Evolutionary conservation across 2,329 filamentous ascomycete species (phyloP).

Genomic region (Penicillium fuscoglaucum): DNA sequence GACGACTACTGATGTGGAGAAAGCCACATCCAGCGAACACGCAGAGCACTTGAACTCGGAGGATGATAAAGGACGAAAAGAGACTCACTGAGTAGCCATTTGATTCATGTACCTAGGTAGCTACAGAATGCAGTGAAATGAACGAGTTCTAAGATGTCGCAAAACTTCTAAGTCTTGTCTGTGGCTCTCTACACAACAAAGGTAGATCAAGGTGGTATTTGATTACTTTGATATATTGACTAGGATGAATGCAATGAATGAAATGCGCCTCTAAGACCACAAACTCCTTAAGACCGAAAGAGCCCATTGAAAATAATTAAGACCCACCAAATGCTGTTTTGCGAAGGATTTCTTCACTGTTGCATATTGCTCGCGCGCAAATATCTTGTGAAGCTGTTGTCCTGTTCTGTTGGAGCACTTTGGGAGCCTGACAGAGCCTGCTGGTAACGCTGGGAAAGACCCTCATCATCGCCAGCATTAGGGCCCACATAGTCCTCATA

Average conservation of each 20-base stretch:
- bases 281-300: conserved; percentile 4
- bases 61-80: no score
- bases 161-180: no score
- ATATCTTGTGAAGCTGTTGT: conserved; percentile 55
- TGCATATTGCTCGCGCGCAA: conserved; percentile 43
- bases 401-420: conserved; percentile 43
- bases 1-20: no score
- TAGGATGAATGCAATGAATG: conserved; percentile 2
- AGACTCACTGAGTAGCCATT: no score
- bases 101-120: no score
- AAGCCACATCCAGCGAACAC: no score
- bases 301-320: neutral
- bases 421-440: conserved; percentile 64
- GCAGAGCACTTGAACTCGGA: no score
- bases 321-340: conserved; percentile 3
- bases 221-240: conserved; percentile 1
- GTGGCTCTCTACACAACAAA: neutral
- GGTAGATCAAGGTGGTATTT: neutral
- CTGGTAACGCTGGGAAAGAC: conserved; percentile 74
- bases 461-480: conserved; percentile 61
- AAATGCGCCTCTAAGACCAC: conserved; percentile 10
- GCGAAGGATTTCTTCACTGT: conserved; percentile 17
- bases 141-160: no score
- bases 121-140: no score
- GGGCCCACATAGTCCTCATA: conserved; percentile 57